A percentile compares a stretch with the other conserved stretches of the same genome.
These are phyloP conservation scores for Oropetium thomaeum DNA, from an alignment of 176 grass and related monocot genomes.

Conservation along the genomic window DNA sequence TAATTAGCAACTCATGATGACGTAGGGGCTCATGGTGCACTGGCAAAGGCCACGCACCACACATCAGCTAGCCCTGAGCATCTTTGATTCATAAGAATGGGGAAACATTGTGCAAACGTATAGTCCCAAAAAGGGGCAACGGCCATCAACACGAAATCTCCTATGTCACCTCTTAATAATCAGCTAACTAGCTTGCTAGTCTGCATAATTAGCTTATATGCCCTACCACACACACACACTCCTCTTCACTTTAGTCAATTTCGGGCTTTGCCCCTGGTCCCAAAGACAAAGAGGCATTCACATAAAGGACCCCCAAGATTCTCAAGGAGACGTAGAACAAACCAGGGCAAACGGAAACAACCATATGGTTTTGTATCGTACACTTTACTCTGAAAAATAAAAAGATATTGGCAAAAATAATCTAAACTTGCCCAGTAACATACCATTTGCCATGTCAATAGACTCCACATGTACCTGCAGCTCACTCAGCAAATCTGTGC, in stretches of 20 bases:
- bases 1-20: neutral
- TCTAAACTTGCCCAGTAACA: neutral
- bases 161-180: too few species aligned
- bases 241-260: too few species aligned
- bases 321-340: neutral
- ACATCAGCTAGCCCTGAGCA: neutral
- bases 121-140: neutral
- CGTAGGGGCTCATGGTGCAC: too few species aligned
- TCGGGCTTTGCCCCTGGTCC: too few species aligned
- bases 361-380: neutral
- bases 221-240: too few species aligned
- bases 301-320: neutral
- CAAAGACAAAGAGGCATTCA: slow-evolving; percentile 12
- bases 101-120: neutral
- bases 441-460: slow-evolving; percentile 91
- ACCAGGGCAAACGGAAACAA: neutral
- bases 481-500: slow-evolving; percentile 70
- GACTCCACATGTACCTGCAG: slow-evolving; percentile 87
- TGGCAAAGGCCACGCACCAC: too few species aligned
- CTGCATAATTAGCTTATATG: too few species aligned
- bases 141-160: too few species aligned
- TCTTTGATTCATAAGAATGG: neutral
- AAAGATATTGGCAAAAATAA: neutral
- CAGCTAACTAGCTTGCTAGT: too few species aligned
- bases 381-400: neutral